Percentiles rank a stretch among this genome's conserved stretches.
phyloP scores from a whole-genome alignment of 2,329 filamentous ascomycete species.

The Mycosphaerella sp. region DNA sequence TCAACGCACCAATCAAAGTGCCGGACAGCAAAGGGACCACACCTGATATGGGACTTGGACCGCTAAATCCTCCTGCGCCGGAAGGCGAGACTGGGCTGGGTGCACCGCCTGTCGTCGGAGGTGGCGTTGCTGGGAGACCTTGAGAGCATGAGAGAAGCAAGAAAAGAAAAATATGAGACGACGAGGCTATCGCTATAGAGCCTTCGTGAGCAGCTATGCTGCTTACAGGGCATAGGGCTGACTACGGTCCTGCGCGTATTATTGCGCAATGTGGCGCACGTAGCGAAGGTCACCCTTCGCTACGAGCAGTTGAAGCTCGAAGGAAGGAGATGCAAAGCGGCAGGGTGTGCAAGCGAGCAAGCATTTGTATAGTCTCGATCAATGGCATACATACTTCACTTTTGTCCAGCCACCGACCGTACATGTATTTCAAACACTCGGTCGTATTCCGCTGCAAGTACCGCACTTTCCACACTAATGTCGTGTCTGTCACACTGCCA shows the following conservation, averaged over 20 bases:
- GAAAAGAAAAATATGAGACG: background rate
- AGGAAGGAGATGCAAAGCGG: no score
- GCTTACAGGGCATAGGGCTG: conserved; percentile 7
- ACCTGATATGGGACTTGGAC: conserved; percentile 6
- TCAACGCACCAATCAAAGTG: conserved; percentile 59
- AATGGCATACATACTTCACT: no score
- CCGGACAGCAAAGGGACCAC: conserved; percentile 43
- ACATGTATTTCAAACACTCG: no score
- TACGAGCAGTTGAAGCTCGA: no score
- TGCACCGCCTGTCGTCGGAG: conserved; percentile 5
- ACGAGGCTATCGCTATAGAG: conserved; percentile 1
- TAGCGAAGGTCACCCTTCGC: background rate
- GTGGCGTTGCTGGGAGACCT: conserved; percentile 5
- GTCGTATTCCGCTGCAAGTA: no score
- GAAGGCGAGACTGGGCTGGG: conserved; percentile 2
- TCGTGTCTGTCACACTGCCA: no score
- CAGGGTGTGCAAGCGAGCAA: no score
- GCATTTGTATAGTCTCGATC: no score
- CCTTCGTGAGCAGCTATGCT: conserved; percentile 4
- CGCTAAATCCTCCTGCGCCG: conserved; percentile 5
- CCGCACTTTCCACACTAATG: no score
- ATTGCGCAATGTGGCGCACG: background rate
- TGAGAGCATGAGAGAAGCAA: conserved; percentile 3
- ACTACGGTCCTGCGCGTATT: background rate
- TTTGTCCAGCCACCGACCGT: no score